These are phyloP conservation scores for Polychaeton citri DNA, from an alignment of 2,329 filamentous ascomycete genomes.

Conservation along the genomic window DNA sequence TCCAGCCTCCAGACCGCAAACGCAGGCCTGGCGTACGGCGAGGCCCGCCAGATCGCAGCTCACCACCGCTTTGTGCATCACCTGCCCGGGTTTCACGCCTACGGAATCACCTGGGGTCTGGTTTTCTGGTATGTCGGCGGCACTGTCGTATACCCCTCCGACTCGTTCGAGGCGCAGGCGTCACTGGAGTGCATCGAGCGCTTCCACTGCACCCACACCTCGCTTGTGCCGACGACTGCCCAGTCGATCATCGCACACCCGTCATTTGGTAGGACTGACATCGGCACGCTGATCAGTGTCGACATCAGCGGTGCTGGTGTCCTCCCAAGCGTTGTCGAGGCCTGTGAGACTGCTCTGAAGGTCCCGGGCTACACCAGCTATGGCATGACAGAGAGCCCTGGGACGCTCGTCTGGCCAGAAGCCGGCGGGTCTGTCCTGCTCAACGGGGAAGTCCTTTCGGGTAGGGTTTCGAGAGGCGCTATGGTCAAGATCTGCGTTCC, in stretches of 20 bases:
- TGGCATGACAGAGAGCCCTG: constrained; percentile 35
- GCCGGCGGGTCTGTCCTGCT: constrained; percentile 17
- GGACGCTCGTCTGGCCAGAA: constrained; percentile 27
- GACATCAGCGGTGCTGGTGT: constrained; percentile 25
- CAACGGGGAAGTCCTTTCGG: constrained; percentile 27
- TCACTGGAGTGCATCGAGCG: constrained; percentile 20
- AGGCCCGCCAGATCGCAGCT: constrained; percentile 15
- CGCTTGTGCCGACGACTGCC: constrained; percentile 21
- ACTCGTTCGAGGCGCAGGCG: constrained; percentile 18
- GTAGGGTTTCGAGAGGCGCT: constrained; percentile 28
- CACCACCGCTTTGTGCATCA: constrained; percentile 17
- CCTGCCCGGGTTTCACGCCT: constrained; percentile 20
- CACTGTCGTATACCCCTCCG: constrained; percentile 17
- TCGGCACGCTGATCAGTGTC: constrained; percentile 19
- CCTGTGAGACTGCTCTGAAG: constrained; percentile 15
- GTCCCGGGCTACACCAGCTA: constrained; percentile 22
- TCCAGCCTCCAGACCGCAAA: constrained; percentile 25
- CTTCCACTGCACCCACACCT: constrained; percentile 20
- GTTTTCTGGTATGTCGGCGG: constrained; percentile 16
- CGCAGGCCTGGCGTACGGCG: constrained; percentile 18
- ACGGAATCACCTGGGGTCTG: constrained; percentile 18
- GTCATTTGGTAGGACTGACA: constrained; percentile 14
- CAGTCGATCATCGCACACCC: constrained; percentile 20
- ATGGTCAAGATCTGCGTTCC: constrained; percentile 21
- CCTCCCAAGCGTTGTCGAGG: constrained; percentile 16